These are phyloP conservation scores for Tephrocybe rancida DNA, from an alignment of 768 basidiomycete species.

Conservation along the genomic window DNA sequence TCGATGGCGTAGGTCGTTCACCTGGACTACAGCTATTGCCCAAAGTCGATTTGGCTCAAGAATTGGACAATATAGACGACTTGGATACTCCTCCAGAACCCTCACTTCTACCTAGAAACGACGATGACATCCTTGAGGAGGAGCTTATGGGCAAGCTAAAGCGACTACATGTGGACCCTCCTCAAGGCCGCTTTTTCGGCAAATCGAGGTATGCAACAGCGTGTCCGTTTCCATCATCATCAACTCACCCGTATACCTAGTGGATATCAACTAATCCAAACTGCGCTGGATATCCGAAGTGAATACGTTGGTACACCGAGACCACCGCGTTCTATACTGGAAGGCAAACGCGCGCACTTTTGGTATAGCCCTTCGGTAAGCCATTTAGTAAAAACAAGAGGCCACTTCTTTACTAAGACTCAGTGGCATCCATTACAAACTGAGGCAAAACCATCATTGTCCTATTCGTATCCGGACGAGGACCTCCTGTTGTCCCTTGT, in stretches of 20 bases:
- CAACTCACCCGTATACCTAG: conserved; percentile 27
- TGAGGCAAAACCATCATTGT: conserved; percentile 22
- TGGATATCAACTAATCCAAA: conserved; percentile 51
- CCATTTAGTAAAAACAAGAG: background rate
- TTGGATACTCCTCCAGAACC: conserved; percentile 39
- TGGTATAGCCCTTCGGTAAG: conserved; percentile 36
- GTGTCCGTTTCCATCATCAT: background rate
- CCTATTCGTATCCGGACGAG: conserved; percentile 49
- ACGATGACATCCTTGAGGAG: conserved; percentile 32
- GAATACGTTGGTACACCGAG: conserved; percentile 45
- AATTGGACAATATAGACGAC: conserved; percentile 47
- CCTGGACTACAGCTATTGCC: conserved; percentile 48
- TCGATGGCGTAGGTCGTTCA: conserved; percentile 15
- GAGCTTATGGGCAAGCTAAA: conserved; percentile 33
- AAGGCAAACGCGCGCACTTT: conserved; percentile 44
- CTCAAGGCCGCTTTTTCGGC: conserved; percentile 48
- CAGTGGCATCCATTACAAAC: conserved; percentile 36
- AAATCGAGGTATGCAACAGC: conserved; percentile 38
- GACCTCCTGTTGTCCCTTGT: conserved; percentile 59
- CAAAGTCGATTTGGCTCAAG: conserved; percentile 62
- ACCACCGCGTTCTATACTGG: conserved; percentile 25
- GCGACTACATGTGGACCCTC: conserved; percentile 38
- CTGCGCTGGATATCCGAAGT: conserved; percentile 58
- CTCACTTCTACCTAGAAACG: conserved; percentile 32
- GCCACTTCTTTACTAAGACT: background rate